These are phyloP conservation scores for Termitomyces sp. DNA, from an alignment of 768 basidiomycete genomes.

Conservation along the genomic window DNA sequence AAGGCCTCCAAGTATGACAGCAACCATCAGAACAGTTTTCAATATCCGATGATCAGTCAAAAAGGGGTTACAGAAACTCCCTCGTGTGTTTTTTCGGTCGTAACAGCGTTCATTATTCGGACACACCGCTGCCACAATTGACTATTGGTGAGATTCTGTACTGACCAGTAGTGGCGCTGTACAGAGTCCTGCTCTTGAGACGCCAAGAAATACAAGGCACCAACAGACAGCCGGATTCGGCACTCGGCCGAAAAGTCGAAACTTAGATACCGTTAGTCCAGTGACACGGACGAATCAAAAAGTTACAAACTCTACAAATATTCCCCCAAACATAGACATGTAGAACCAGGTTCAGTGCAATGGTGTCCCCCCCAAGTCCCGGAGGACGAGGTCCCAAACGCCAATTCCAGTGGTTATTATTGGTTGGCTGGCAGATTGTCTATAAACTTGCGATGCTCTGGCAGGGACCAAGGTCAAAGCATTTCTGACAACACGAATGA, in stretches of 20 bases:
- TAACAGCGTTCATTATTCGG: not conserved
- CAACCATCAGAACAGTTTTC: not conserved
- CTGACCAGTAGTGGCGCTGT: not conserved
- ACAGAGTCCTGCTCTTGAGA: not conserved
- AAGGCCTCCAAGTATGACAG: not conserved
- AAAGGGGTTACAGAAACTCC: not conserved
- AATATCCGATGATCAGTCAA: not conserved
- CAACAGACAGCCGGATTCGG: slow-evolving; percentile 4
- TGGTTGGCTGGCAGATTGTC: not conserved
- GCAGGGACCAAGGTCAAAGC: not conserved
- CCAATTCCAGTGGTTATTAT: not conserved
- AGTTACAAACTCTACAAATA: too few relatives aligned
- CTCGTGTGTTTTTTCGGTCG: not conserved
- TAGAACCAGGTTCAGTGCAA: not conserved
- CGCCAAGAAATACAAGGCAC: slow-evolving; percentile 1
- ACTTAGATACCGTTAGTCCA: not conserved
- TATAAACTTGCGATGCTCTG: not conserved
- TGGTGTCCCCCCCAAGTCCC: not conserved
- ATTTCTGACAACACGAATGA: not conserved
- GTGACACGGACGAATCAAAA: too few relatives aligned
- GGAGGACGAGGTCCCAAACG: not conserved
- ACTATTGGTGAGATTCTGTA: not conserved
- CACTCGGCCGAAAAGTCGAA: slow-evolving; percentile 8
- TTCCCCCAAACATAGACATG: not conserved
- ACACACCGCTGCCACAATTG: not conserved